Conservation (phyloP, 2,329 filamentous ascomycete species). For the Fusarium humuli region DNA sequence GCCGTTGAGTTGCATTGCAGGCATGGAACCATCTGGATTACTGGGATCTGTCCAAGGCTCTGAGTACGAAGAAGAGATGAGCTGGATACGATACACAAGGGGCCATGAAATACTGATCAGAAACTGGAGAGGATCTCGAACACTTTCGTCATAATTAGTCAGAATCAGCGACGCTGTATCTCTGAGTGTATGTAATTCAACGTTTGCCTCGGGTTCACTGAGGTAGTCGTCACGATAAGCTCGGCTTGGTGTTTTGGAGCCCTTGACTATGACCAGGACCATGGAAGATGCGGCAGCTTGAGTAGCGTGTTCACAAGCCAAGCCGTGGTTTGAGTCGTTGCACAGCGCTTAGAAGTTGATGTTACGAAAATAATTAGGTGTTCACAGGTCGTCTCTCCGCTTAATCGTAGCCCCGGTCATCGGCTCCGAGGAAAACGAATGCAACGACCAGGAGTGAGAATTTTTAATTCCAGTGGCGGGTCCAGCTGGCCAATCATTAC, state of each 20-base stretch:
- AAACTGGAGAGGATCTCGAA: not conserved
- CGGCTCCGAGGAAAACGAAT: slow-evolving; percentile 39
- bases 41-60: slow-evolving; percentile 15
- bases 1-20: slow-evolving; percentile 16
- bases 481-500: slow-evolving; percentile 37
- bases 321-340: slow-evolving; percentile 24
- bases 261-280: not conserved
- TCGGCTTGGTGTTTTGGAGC: not conserved
- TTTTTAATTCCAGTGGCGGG: slow-evolving; percentile 43
- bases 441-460: slow-evolving; percentile 26
- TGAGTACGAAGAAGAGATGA: slow-evolving; percentile 3
- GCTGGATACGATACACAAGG: slow-evolving; percentile 6
- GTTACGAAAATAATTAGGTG: slow-evolving; percentile 35
- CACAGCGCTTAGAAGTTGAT: slow-evolving; percentile 25
- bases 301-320: slow-evolving; percentile 3
- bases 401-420: slow-evolving; percentile 35
- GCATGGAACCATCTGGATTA: slow-evolving; percentile 36
- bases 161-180: not conserved
- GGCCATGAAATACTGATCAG: not conserved
- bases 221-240: not conserved
- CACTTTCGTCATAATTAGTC: not conserved
- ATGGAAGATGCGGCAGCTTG: not conserved
- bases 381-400: slow-evolving; percentile 6
- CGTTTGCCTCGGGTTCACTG: not conserved
- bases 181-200: not conserved